Conservation (phyloP, 2,329 filamentous ascomycete species). For the Akanthomyces muscarius region DNA sequence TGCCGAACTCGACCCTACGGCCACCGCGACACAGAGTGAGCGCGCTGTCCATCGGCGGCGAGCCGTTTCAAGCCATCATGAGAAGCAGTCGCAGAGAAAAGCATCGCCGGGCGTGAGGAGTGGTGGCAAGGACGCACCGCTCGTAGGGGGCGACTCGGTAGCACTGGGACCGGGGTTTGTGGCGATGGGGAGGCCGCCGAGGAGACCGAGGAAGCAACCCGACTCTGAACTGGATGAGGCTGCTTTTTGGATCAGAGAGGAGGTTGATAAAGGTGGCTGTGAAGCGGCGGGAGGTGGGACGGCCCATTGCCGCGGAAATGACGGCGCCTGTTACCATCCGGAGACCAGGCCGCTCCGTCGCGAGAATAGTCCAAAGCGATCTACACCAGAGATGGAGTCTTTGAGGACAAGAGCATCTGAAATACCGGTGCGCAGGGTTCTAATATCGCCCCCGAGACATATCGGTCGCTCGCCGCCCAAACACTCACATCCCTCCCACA, state of each 20-base stretch:
- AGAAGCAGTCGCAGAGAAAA: too few relatives aligned
- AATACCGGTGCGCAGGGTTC: background rate
- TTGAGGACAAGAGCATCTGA: background rate
- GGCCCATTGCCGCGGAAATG: background rate
- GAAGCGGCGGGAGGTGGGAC: background rate
- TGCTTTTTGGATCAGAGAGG: background rate
- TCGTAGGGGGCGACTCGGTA: background rate
- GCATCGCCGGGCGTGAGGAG: background rate
- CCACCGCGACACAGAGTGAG: background rate
- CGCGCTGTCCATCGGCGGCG: background rate
- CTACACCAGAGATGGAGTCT: background rate
- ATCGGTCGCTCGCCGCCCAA: background rate
- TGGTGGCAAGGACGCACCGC: background rate
- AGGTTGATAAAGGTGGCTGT: background rate
- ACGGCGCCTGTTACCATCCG: background rate
- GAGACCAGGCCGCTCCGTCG: background rate
- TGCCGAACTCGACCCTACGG: background rate
- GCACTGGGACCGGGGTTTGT: background rate
- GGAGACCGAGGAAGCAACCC: background rate
- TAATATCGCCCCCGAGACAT: background rate
- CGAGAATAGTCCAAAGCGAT: too few relatives aligned
- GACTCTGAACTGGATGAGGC: background rate
- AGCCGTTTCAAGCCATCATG: background rate
- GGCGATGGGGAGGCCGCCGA: background rate
- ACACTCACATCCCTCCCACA: too few relatives aligned